Evolutionary conservation across 2,329 filamentous ascomycete species (phyloP).

Genomic region (Stagonosporopsis cucurbitacearum): DNA sequence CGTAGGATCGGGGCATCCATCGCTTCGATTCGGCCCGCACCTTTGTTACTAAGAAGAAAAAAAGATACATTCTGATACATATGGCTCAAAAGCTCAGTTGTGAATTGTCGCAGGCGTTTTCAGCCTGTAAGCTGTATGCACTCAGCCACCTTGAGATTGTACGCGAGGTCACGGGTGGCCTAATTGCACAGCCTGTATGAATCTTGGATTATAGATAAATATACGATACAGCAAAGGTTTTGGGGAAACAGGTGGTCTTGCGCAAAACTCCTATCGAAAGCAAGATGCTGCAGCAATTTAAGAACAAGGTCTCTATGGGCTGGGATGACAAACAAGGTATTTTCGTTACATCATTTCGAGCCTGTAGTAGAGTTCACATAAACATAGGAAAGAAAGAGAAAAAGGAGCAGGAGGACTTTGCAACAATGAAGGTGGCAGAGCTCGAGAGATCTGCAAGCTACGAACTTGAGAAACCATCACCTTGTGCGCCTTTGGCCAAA

Average conservation of each 20-base stretch:
- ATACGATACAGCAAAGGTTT: background rate
- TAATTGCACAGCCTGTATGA: background rate
- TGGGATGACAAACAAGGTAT: conserved; percentile 2
- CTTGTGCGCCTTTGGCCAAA: background rate
- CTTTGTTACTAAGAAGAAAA: background rate
- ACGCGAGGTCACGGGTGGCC: background rate
- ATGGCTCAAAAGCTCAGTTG: background rate
- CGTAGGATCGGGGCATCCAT: background rate
- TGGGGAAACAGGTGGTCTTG: background rate
- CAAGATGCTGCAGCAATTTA: conserved; percentile 1
- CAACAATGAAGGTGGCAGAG: background rate
- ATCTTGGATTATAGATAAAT: background rate
- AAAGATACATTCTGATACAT: background rate
- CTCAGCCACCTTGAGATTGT: conserved; percentile 1
- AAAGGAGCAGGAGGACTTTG: background rate
- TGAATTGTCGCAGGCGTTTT: background rate
- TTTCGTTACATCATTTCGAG: background rate
- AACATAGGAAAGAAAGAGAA: background rate
- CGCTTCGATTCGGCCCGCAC: background rate
- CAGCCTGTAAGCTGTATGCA: conserved; percentile 3
- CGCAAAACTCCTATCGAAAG: background rate
- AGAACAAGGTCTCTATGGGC: background rate
- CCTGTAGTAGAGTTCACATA: background rate
- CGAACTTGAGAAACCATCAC: background rate
- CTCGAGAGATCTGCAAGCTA: background rate